Evolutionary conservation across 1,139 yeast genomes (phyloP).

Genomic region (Pichia sorboxylosa): DNA sequence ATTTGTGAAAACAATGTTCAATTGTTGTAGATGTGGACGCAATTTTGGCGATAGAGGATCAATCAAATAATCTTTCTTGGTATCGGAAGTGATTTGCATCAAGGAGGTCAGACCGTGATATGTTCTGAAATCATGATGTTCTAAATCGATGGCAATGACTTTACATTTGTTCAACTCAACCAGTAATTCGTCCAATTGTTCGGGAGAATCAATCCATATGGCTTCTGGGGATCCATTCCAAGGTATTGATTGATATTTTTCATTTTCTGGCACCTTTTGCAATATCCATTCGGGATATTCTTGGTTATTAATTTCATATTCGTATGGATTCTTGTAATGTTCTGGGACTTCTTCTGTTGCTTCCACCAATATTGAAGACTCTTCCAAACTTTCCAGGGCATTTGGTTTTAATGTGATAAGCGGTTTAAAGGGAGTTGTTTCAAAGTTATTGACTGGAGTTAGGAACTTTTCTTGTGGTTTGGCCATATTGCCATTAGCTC

Average conservation of each 20-base stretch:
- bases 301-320: constrained; percentile 56
- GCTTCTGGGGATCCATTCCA: constrained; percentile 57
- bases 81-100: constrained; percentile 84
- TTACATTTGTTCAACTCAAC: constrained; percentile 35
- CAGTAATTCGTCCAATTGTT: constrained; percentile 43
- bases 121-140: constrained; percentile 88
- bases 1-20: constrained; percentile 70
- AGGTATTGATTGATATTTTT: constrained; percentile 43
- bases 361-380: constrained; percentile 32
- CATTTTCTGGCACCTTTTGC: constrained; percentile 18
- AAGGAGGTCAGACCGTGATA: constrained; percentile 85
- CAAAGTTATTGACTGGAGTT: constrained; percentile 52
- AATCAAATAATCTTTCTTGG: constrained; percentile 25
- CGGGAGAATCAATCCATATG: constrained; percentile 58
- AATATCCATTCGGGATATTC: constrained; percentile 57
- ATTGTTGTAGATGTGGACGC: constrained; percentile 53
- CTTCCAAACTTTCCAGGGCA: constrained; percentile 44
- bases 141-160: constrained; percentile 91
- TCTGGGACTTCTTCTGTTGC: constrained; percentile 37
- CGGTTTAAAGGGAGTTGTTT: constrained; percentile 66
- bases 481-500: constrained; percentile 29
- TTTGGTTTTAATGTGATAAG: constrained; percentile 61
- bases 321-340: constrained; percentile 76
- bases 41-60: constrained; percentile 58
- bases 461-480: constrained; percentile 69